phyloP scores from a whole-genome alignment of 2,329 filamentous ascomycete species.

The Paracoccidioides lutzii region DNA sequence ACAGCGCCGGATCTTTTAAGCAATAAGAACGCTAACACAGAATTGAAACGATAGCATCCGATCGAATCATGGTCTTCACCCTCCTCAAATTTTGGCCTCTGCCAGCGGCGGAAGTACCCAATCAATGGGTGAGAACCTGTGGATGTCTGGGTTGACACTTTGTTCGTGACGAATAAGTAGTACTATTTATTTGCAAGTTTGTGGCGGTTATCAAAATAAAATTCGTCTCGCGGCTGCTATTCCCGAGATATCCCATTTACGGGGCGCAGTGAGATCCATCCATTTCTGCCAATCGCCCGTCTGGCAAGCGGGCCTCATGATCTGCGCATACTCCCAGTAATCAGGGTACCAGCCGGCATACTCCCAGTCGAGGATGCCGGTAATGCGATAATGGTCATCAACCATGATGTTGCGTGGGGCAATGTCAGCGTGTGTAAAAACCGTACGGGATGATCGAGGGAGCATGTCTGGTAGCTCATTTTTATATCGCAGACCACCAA shows the following conservation, averaged over 20 bases:
- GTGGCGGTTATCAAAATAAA: conserved; percentile 20
- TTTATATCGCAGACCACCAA: conserved; percentile 12
- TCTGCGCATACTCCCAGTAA: conserved; percentile 32
- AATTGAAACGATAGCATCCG: too few relatives aligned
- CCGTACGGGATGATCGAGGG: conserved; percentile 13
- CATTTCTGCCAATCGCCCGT: conserved; percentile 16
- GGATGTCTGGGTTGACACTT: too few relatives aligned
- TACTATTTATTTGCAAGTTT: neutral
- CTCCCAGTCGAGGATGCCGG: conserved; percentile 32
- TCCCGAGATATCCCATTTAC: conserved; percentile 18
- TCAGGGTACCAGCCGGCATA: conserved; percentile 29
- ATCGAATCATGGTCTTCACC: too few relatives aligned
- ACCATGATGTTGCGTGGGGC: conserved; percentile 23
- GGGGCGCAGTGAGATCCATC: conserved; percentile 19
- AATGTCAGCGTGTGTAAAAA: conserved; percentile 23
- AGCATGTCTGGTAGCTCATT: conserved; percentile 15
- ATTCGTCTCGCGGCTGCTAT: conserved; percentile 16
- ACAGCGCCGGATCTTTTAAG: too few relatives aligned
- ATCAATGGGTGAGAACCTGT: too few relatives aligned
- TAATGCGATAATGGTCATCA: conserved; percentile 11
- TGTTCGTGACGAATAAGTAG: too few relatives aligned
- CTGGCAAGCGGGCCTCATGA: conserved; percentile 16
- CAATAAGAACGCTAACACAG: too few relatives aligned
- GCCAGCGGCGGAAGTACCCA: too few relatives aligned
- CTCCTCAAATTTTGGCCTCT: too few relatives aligned